Evolutionary conservation across 2,329 filamentous ascomycete species (phyloP), one percentile per base, ranked within the genome.

Genomic region (Tolypocladium nubicola): DNA sequence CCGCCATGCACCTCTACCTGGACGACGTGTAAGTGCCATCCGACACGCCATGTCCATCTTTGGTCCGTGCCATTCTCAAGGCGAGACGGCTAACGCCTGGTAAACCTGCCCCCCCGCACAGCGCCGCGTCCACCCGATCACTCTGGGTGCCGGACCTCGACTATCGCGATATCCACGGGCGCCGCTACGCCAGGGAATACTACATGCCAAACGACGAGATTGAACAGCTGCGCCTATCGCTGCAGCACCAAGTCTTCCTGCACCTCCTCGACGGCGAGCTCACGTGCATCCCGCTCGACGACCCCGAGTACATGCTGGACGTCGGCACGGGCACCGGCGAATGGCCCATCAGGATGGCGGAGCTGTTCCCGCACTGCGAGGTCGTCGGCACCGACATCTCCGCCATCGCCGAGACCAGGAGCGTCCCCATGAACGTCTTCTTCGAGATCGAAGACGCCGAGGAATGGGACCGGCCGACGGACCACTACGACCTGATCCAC

Each of bases 121-220:
- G 74, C 56, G 71, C 70, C 58, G 72, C 73, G 1, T 76, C 77
- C 14, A 80, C 77, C 21, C 71, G 76, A 53, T 80, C 77, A n/a
- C 65, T 80, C 54, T 77, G 75, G 65, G 75, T 75, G 45, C 68
- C 72, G 58, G 77, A 79, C 60, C 73, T 86, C 38, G 78, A 83
- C 65, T 80, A 81, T 61, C 73, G 81, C 56, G 73, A 79, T 59
- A 83, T 87, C 60, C 80, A 87, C 69, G 82, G 78, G 49, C 80
- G 85, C 26, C 77, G 85, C 61, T 85, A 84, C 65, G 84, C 85
- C 64, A 75, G 79, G 39, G 75, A 76, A 39, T 87, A 86, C 64
- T 83, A 76, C 67, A 84, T 87, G 77, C 85, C 85, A 16, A 86
- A 86, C 67, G 85, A 87, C 63, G 81, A 86, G 52, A 71, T 77